These are phyloP conservation scores for Cladophialophora chaetospira DNA, from an alignment of 2,329 filamentous ascomycete genomes.

Conservation along the genomic window DNA sequence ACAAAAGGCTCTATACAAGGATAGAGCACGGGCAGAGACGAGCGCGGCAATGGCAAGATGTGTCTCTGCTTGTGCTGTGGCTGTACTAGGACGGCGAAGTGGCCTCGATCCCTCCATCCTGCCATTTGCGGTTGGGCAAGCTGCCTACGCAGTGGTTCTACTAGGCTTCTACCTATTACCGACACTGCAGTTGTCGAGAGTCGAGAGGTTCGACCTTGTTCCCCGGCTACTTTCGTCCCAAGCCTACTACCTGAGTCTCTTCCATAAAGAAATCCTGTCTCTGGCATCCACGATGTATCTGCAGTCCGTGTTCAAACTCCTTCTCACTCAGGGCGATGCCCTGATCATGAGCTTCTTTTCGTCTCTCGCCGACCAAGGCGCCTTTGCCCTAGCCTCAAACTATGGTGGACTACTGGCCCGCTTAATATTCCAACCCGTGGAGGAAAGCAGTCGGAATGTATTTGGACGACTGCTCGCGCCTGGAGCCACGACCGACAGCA, in stretches of 20 bases:
- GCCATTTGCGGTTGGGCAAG: constrained; percentile 85
- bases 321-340: constrained; percentile 92
- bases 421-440: constrained; percentile 89
- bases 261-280: constrained; percentile 69
- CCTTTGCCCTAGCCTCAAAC: constrained; percentile 91
- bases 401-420: constrained; percentile 88
- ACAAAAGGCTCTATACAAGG: constrained; percentile 75
- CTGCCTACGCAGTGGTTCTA: constrained; percentile 71
- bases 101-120: constrained; percentile 69
- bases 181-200: constrained; percentile 58
- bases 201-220: constrained; percentile 70
- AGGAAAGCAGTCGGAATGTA: constrained; percentile 87
- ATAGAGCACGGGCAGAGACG: constrained; percentile 81
- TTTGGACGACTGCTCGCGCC: constrained; percentile 74
- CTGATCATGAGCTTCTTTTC: constrained; percentile 80
- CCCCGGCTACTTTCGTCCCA: constrained; percentile 40
- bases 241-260: constrained; percentile 59
- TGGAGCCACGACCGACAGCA: not conserved
- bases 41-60: constrained; percentile 77
- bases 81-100: constrained; percentile 52
- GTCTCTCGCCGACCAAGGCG: constrained; percentile 77
- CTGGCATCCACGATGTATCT: constrained; percentile 81
- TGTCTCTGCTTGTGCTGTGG: constrained; percentile 69
- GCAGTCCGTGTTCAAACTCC: constrained; percentile 86
- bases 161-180: constrained; percentile 69